A percentile compares a stretch with the other conserved stretches of the same genome.
These are phyloP conservation scores for Leishmania arabica DNA, from an alignment of 208 protist genomes.

Conservation along the genomic window DNA sequence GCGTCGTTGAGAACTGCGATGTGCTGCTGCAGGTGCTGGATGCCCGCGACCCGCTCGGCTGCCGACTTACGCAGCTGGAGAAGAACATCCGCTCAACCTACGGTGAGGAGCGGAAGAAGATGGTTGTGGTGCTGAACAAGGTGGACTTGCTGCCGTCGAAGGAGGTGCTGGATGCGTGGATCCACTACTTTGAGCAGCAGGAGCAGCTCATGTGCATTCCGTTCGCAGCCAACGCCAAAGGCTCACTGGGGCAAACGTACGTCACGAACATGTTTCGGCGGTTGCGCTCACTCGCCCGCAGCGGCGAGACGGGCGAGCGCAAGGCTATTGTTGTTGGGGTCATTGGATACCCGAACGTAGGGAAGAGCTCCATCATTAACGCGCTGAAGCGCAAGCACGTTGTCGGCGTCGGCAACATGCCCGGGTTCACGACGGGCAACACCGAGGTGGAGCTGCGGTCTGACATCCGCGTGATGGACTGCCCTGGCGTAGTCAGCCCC, in stretches of 20 bases:
- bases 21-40: conserved; percentile 98
- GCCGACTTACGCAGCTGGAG: conserved; percentile 94
- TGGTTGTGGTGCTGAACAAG: conserved; percentile 98
- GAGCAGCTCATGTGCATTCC: conserved; percentile 84
- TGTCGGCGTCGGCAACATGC: conserved; percentile 90
- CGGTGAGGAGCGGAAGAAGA: conserved; percentile 90
- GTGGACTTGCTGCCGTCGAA: conserved; percentile 96
- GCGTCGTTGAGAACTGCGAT: conserved; percentile 93
- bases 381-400: conserved; percentile 95
- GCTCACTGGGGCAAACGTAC: conserved; percentile 53
- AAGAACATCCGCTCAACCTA: conserved; percentile 88
- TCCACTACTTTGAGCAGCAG: conserved; percentile 83
- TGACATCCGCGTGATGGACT: conserved; percentile 97
- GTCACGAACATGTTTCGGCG: conserved; percentile 87
- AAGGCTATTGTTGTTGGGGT: conserved; percentile 96
- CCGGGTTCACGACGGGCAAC: conserved; percentile 95
- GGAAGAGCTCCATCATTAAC: conserved; percentile 98
- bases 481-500: conserved; percentile 96
- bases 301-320: conserved; percentile 78
- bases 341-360: conserved; percentile 99
- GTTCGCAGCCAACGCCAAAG: conserved; percentile 90
- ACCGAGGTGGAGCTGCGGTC: conserved; percentile 96
- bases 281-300: conserved; percentile 87
- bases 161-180: conserved; percentile 89
- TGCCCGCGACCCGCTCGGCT: conserved; percentile 97